These are phyloP conservation scores for Letharia lupina DNA, from an alignment of 495 filamentous ascomycete species.

Conservation along the genomic window DNA sequence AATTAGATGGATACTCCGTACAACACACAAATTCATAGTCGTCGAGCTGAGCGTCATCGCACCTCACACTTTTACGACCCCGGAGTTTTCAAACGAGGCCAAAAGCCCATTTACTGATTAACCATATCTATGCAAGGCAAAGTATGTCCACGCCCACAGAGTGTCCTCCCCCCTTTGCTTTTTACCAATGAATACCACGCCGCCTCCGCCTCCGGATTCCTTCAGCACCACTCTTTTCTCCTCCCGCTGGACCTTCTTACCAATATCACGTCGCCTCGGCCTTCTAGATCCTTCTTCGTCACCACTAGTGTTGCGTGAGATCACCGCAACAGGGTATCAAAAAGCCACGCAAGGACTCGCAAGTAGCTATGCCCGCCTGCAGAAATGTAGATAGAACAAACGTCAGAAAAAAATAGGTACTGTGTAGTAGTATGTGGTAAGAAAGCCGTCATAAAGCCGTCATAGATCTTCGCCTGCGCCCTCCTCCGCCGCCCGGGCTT, in stretches of 20 bases:
- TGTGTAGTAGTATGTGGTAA: not conserved
- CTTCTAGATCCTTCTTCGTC: not conserved
- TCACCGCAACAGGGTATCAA: constrained; percentile 6
- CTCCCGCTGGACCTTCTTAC: not conserved
- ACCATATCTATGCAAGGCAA: not conserved
- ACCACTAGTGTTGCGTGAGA: not conserved
- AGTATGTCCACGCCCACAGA: not conserved
- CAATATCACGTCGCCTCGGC: not conserved
- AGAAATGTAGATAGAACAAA: not conserved
- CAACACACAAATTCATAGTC: not conserved
- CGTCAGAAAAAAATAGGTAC: not conserved
- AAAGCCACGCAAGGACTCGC: constrained; percentile 1
- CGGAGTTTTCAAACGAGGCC: not conserved
- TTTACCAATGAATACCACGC: not conserved
- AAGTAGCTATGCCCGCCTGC: not conserved
- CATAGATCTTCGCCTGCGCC: not conserved
- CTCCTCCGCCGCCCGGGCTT: not conserved
- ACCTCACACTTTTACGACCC: no score
- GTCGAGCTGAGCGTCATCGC: not conserved
- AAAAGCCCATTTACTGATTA: not conserved
- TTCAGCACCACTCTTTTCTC: not conserved
- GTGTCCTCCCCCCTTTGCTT: not conserved
- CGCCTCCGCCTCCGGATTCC: not conserved
- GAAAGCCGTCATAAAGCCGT: not conserved
- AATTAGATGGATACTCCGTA: not conserved